Conservation (phyloP, 2,329 filamentous ascomycete species). For the Xylariaceae sp. region DNA sequence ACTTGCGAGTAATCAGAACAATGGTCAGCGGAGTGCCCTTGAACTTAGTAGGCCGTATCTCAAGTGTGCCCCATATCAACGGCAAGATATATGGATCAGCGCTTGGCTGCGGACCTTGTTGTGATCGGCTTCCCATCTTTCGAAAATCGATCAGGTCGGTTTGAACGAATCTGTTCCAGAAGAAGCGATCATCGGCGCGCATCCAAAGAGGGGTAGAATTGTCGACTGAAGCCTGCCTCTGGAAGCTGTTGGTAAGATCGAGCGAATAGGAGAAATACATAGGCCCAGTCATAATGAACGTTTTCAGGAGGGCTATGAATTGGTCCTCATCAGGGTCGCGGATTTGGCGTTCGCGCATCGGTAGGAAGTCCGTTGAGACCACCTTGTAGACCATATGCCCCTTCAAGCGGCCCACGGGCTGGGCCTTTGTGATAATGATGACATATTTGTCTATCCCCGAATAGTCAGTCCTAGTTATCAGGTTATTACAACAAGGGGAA, state of each 20-base stretch:
- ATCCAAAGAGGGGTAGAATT: conserved; percentile 80
- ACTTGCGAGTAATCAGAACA: conserved; percentile 85
- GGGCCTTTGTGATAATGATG: conserved; percentile 92
- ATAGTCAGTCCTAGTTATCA: conserved; percentile 13
- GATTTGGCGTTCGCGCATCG: conserved; percentile 88
- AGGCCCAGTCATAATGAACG: conserved; percentile 79
- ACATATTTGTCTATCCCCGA: conserved; percentile 80
- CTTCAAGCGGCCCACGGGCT: conserved; percentile 87
- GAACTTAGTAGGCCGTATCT: conserved; percentile 84
- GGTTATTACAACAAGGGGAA: background rate
- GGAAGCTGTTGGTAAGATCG: conserved; percentile 96
- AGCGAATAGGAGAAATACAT: conserved; percentile 99
- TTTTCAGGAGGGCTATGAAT: conserved; percentile 82
- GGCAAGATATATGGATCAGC: conserved; percentile 93
- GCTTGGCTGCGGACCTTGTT: conserved; percentile 72
- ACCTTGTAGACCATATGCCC: conserved; percentile 98
- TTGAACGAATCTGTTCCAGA: conserved; percentile 96
- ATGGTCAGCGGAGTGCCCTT: conserved; percentile 86
- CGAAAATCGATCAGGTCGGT: conserved; percentile 92
- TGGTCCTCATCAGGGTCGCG: conserved; percentile 94
- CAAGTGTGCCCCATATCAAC: conserved; percentile 94
- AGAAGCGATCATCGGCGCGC: conserved; percentile 94
- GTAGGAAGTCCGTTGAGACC: conserved; percentile 87
- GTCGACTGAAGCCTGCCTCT: conserved; percentile 84
- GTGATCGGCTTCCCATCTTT: conserved; percentile 63